Percentiles rank a stretch among this genome's conserved stretches.
phyloP scores from a whole-genome alignment of 1,139 yeast species.

The Lizanozyma gosingica region DNA sequence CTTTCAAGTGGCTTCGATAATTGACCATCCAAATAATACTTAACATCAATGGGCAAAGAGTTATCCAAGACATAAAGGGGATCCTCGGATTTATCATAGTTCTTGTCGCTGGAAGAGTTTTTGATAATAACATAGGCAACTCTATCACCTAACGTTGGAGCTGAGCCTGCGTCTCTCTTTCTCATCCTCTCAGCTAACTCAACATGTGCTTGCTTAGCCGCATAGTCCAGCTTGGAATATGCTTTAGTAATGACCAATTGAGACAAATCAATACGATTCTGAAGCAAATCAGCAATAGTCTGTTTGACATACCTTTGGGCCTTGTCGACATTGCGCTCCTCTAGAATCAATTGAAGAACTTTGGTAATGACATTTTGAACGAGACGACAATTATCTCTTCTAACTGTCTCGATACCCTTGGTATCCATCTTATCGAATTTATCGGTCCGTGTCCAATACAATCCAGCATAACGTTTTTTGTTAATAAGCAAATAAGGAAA shows the following conservation, averaged over 20 bases:
- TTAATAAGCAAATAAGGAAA: slow-evolving; percentile 90
- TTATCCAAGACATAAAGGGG: slow-evolving; percentile 90
- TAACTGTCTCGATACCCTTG: slow-evolving; percentile 95
- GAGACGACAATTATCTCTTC: slow-evolving; percentile 93
- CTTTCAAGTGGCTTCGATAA: slow-evolving; percentile 86
- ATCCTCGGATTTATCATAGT: slow-evolving; percentile 94
- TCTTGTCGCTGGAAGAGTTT: slow-evolving; percentile 74
- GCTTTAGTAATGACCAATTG: slow-evolving; percentile 93
- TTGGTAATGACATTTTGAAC: slow-evolving; percentile 94
- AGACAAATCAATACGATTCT: slow-evolving; percentile 86
- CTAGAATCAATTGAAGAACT: slow-evolving; percentile 75
- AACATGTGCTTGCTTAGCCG: slow-evolving; percentile 95
- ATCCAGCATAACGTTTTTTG: slow-evolving; percentile 94
- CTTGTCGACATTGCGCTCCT: slow-evolving; percentile 80
- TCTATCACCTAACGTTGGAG: slow-evolving; percentile 95
- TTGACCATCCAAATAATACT: slow-evolving; percentile 89
- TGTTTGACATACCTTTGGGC: slow-evolving; percentile 82
- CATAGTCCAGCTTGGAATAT: slow-evolving; percentile 79
- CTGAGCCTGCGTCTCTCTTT: slow-evolving; percentile 94
- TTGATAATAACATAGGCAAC: slow-evolving; percentile 92
- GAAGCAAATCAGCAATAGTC: slow-evolving; percentile 83
- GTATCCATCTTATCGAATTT: slow-evolving; percentile 96
- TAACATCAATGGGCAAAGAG: slow-evolving; percentile 88
- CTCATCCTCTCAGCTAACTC: slow-evolving; percentile 94
- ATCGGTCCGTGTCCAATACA: slow-evolving; percentile 88